Evolutionary conservation across 148 eudicot genomes (phyloP), one percentile per base, ranked within the genome.

Genomic region (Amaranthus hypochondriacus): DNA sequence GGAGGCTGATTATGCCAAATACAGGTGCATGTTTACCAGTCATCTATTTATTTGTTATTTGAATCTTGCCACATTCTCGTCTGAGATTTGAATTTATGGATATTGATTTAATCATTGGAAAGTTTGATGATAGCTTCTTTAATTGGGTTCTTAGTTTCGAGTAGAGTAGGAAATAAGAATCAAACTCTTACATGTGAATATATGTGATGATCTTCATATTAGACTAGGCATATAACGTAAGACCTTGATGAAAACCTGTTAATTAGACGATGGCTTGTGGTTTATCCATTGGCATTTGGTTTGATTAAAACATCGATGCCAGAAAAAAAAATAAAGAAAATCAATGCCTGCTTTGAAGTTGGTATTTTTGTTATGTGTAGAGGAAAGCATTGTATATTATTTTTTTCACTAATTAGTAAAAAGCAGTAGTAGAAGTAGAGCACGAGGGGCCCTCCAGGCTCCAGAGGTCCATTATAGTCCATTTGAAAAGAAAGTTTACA

Each of bases 1-100:
- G 49, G 99, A 95, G 86, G 89, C 99, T 79, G 96, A 95, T 87
- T 95, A 92, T 83, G 96, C 94, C n/a, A 95, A 92, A 77, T 87
- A 83, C 88, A 90, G 99, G 98, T 92, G 66, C 60, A 77, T 62
- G 15, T 54, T 67, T 62, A 21, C 46, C 49, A 28, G 28, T 11
- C 21, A n/a, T n/a, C 4, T 11, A 50, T 1, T 28, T 28, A 28
- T 28, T 28, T 28, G 39, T 53, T 50, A 9, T 69, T 69, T 69
- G 60, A 53, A 60, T 0, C 52, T 46, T 46, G 18, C 4, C 13
- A 65, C 11, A 4, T 12, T 56, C 53, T 3, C 15, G 7, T 13
- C 12, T 43, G n/a, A 14, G 48, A 55, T 21, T 12, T 15, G 18
- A 14, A 11, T 10, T 4, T 70, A 56, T 44, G 7, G 15, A 48